Percentiles rank a stretch among this genome's conserved stretches.
Evolutionary conservation across 1,139 yeast genomes (phyloP).

Genomic region (Hansenula anomala): DNA sequence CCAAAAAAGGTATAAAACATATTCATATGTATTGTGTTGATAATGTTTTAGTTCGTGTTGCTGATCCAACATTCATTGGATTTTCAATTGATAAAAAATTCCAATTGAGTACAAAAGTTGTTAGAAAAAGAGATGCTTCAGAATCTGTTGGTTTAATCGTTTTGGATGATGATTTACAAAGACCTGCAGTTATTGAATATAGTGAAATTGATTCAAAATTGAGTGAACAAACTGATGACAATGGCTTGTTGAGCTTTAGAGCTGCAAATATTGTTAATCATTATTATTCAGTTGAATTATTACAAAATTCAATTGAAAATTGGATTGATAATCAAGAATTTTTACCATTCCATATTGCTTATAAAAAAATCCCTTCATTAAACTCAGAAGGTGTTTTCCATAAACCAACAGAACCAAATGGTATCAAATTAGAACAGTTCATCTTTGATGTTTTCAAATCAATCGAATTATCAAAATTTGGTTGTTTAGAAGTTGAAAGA

Average conservation of each 20-base stretch:
- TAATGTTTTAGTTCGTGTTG: conserved; percentile 85
- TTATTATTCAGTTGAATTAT: conserved; percentile 77
- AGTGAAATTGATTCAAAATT: conserved; percentile 80
- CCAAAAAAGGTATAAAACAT: conserved; percentile 71
- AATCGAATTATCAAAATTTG: conserved; percentile 70
- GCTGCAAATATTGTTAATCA: conserved; percentile 98
- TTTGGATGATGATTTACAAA: conserved; percentile 48
- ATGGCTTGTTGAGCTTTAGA: conserved; percentile 63
- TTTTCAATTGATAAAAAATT: conserved; percentile 65
- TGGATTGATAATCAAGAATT: conserved; percentile 67
- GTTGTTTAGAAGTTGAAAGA: conserved; percentile 89
- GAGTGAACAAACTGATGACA: conserved; percentile 54
- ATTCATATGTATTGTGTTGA: conserved; percentile 97
- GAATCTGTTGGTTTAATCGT: conserved; percentile 95
- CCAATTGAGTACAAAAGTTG: conserved; percentile 89
- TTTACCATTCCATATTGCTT: conserved; percentile 91
- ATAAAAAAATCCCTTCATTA: conserved; percentile 74
- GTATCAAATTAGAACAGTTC: conserved; percentile 92
- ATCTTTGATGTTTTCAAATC: conserved; percentile 94
- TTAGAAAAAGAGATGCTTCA: conserved; percentile 80
- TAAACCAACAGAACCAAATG: conserved; percentile 75
- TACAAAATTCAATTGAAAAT: conserved; percentile 51
- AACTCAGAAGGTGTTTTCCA: conserved; percentile 44
- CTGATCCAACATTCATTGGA: conserved; percentile 92
- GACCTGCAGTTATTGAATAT: conserved; percentile 92